These are phyloP conservation scores for Calocybe indica DNA, from an alignment of 768 basidiomycete species.

Conservation along the genomic window DNA sequence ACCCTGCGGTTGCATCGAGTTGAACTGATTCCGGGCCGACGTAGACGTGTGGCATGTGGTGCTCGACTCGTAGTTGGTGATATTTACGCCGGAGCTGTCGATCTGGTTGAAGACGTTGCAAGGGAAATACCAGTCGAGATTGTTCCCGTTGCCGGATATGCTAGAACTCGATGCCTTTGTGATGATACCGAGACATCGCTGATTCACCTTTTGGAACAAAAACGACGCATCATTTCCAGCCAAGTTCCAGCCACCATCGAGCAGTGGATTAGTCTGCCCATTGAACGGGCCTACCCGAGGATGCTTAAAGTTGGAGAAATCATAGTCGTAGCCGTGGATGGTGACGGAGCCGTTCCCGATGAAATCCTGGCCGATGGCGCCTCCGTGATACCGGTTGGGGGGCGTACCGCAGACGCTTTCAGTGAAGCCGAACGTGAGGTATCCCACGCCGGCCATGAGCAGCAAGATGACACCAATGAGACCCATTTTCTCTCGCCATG, in stretches of 20 bases:
- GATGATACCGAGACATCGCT: slow-evolving; percentile 76
- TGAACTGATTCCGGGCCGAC: slow-evolving; percentile 46
- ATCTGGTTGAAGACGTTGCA: slow-evolving; percentile 87
- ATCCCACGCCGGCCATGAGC: slow-evolving; percentile 95
- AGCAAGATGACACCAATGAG: slow-evolving; percentile 70
- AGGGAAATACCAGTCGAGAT: slow-evolving; percentile 94
- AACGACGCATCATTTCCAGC: slow-evolving; percentile 90
- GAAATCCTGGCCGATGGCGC: slow-evolving; percentile 59
- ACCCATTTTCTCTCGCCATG: slow-evolving; percentile 99
- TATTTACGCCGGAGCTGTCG: slow-evolving; percentile 54
- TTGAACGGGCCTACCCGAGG: slow-evolving; percentile 71
- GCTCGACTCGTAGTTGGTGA: slow-evolving; percentile 56
- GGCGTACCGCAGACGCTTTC: slow-evolving; percentile 88
- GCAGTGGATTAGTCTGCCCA: slow-evolving; percentile 79
- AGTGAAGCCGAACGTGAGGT: slow-evolving; percentile 98
- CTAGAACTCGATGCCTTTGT: slow-evolving; percentile 62
- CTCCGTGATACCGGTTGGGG: slow-evolving; percentile 76
- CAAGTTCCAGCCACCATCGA: slow-evolving; percentile 67
- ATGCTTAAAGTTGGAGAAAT: slow-evolving; percentile 83
- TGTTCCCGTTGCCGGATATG: slow-evolving; percentile 56
- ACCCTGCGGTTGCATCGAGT: slow-evolving; percentile 52
- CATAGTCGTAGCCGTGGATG: slow-evolving; percentile 93
- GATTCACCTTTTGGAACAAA: slow-evolving; percentile 89
- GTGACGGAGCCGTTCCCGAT: slow-evolving; percentile 81
- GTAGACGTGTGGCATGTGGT: slow-evolving; percentile 70